These are phyloP conservation scores for Leishmania guyanensis DNA, from an alignment of 208 protist species.

Conservation along the genomic window DNA sequence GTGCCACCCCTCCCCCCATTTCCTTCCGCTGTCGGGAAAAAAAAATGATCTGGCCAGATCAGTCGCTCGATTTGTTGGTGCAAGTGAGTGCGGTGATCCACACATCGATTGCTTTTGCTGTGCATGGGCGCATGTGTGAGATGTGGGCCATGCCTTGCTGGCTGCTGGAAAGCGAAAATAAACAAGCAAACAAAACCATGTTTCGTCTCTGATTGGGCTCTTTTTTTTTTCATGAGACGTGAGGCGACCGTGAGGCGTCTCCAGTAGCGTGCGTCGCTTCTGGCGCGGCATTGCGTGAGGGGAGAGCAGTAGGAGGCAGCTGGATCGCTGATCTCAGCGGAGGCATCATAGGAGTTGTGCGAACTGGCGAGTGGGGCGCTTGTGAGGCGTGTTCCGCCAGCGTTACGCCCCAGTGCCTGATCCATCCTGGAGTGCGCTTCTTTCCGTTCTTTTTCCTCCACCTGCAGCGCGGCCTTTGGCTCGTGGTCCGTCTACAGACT, in stretches of 20 bases:
- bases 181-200: not conserved
- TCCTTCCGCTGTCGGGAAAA: not conserved
- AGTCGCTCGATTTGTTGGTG: not conserved
- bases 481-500: not conserved
- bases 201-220: conserved; percentile 1
- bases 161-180: not conserved
- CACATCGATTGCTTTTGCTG: not conserved
- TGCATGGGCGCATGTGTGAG: not conserved
- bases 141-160: not conserved
- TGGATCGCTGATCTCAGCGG: not conserved
- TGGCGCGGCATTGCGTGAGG: not conserved
- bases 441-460: not conserved
- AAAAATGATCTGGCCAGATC: not conserved
- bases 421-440: not conserved
- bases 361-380: not conserved
- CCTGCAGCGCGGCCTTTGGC: not conserved
- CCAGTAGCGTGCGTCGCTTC: not conserved
- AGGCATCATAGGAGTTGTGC: not conserved
- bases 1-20: not conserved
- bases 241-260: not conserved
- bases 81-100: not conserved
- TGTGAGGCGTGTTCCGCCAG: not conserved
- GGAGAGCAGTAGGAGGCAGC: not conserved
- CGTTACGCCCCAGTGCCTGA: not conserved
- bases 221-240: conserved; percentile 11